Conservation (phyloP, 78 protist species). For the Dictyostelium firmibasis region DNA sequence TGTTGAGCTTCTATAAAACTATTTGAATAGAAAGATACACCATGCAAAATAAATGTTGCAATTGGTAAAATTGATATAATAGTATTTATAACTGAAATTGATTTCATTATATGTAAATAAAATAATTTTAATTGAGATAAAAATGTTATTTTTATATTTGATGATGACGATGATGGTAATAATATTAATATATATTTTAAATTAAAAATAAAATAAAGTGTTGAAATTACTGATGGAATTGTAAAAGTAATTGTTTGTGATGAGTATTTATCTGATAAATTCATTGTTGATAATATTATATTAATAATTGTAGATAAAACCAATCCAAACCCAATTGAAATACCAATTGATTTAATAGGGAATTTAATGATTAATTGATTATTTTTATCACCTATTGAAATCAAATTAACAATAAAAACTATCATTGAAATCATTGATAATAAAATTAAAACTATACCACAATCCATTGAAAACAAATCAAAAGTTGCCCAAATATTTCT, state of each 20-base stretch:
- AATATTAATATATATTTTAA: neutral
- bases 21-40: constrained; percentile 42
- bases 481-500: constrained; percentile 79
- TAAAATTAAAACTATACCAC: constrained; percentile 29
- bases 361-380: neutral
- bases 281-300: neutral
- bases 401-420: neutral
- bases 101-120: neutral
- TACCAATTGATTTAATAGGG: neutral
- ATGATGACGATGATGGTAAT: neutral
- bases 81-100: neutral
- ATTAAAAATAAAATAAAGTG: neutral
- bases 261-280: neutral
- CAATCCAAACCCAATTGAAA: neutral
- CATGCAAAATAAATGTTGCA: constrained; percentile 28
- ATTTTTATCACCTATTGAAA: neutral
- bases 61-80: neutral
- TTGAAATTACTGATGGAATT: constrained; percentile 1
- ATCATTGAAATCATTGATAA: neutral
- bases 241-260: neutral
- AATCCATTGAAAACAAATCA: constrained; percentile 34
- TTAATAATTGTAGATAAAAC: neutral
- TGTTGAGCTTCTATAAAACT: constrained; percentile 77
- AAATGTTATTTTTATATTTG: neutral
- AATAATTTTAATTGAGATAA: neutral